These are phyloP conservation scores for Lepiota brunneoincarnata DNA, from an alignment of 768 basidiomycete species.

Conservation along the genomic window DNA sequence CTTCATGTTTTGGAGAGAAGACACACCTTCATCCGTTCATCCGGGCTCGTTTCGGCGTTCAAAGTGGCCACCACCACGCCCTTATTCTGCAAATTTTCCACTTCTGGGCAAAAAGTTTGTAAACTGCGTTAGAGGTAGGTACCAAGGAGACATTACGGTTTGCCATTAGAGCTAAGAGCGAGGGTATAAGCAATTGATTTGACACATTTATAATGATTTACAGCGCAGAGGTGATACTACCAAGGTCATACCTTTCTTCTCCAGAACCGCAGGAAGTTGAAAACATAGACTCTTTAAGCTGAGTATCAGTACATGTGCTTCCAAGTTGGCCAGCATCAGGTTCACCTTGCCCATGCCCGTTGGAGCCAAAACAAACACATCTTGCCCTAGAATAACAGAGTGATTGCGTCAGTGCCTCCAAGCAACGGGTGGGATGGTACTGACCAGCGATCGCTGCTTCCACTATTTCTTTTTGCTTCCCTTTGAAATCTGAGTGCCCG, in stretches of 20 bases:
- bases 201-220: conserved; percentile 25
- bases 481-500: conserved; percentile 65
- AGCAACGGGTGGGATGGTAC: conserved; percentile 4
- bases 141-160: conserved; percentile 47
- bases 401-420: neutral
- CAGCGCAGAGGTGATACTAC: conserved; percentile 78
- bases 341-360: conserved; percentile 87
- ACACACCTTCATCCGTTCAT: conserved; percentile 54
- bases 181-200: neutral
- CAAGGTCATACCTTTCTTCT: conserved; percentile 66
- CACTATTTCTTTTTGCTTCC: conserved; percentile 75
- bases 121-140: neutral
- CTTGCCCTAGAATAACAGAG: conserved; percentile 42
- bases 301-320: neutral
- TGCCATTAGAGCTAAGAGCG: conserved; percentile 67
- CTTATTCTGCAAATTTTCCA: conserved; percentile 53
- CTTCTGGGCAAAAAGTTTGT: conserved; percentile 41
- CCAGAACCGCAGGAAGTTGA: conserved; percentile 75
- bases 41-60: conserved; percentile 58
- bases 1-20: too few species aligned
- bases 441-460: conserved; percentile 65
- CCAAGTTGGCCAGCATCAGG: neutral
- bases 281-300: conserved; percentile 79
- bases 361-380: conserved; percentile 79
- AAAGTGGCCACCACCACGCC: conserved; percentile 58